phyloP scores from a whole-genome alignment of 2,329 filamentous ascomycete genomes.

The Thelonectria olida region DNA sequence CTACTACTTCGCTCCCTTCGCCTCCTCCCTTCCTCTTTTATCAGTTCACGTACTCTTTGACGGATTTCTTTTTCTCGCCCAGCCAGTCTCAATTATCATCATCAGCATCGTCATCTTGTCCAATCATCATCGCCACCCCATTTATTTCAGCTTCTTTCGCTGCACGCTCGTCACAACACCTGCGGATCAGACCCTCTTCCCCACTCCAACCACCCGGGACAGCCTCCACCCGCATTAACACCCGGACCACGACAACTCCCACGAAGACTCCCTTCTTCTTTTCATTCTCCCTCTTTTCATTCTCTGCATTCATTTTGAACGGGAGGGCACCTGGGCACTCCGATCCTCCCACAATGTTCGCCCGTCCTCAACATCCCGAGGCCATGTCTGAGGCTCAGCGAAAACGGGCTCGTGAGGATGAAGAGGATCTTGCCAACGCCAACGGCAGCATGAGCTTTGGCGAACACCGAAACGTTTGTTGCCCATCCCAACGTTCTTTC shows the following conservation, averaged over 20 bases:
- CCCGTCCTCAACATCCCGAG: conserved; percentile 45
- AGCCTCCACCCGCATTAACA: conserved; percentile 38
- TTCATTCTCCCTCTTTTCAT: conserved; percentile 13
- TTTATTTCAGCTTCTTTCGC: neutral
- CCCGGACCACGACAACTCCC: conserved; percentile 31
- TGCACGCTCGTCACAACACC: conserved; percentile 10
- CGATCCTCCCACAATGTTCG: conserved; percentile 47
- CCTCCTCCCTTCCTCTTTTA: neutral
- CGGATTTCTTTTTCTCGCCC: neutral
- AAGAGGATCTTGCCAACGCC: conserved; percentile 50
- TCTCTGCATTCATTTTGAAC: conserved; percentile 2
- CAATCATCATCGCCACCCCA: neutral
- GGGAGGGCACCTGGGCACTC: conserved; percentile 3
- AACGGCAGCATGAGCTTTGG: conserved; percentile 53
- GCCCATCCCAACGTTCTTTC: neutral
- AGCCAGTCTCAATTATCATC: neutral
- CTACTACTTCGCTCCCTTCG: conserved; percentile 1
- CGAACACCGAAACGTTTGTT: conserved; percentile 60
- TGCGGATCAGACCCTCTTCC: conserved; percentile 18
- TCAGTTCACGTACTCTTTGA: neutral
- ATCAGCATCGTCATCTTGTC: neutral
- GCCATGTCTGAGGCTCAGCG: conserved; percentile 47
- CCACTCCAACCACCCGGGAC: conserved; percentile 23
- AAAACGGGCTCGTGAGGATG: conserved; percentile 59
- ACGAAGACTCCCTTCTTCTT: conserved; percentile 23